phyloP scores from a whole-genome alignment of 306 rosid genomes.

The Bauhinia variegata region DNA sequence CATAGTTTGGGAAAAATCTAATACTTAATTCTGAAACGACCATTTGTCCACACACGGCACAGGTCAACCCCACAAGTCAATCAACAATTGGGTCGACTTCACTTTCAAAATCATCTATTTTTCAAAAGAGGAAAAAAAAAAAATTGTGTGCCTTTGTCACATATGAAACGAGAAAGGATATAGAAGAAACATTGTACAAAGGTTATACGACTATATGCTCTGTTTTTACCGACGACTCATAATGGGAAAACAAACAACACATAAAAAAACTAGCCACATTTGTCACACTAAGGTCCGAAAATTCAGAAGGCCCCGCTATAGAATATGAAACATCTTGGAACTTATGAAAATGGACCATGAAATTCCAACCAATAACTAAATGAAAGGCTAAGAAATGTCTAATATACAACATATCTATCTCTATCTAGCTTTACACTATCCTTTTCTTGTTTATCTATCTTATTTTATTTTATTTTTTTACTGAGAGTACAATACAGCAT shows the following conservation, averaged over 20 bases:
- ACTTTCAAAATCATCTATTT: conserved; percentile 30
- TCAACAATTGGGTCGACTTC: conserved; percentile 34
- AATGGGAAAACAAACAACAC: neutral
- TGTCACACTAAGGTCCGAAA: too few species aligned
- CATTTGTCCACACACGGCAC: conserved; percentile 30
- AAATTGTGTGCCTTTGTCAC: conserved; percentile 17
- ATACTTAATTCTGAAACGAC: too few species aligned
- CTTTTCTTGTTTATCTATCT: conserved; percentile 20
- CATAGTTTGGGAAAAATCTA: too few species aligned
- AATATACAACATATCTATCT: conserved; percentile 31
- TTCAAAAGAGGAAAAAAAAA: too few species aligned
- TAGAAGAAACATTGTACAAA: conserved; percentile 1
- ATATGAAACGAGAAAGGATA: conserved; percentile 10
- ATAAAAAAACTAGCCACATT: too few species aligned
- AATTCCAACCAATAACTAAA: neutral
- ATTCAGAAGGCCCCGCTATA: neutral
- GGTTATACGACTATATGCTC: neutral
- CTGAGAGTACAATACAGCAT: neutral
- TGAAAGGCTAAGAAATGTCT: neutral
- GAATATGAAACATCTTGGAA: conserved; percentile 1
- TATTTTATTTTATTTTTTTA: too few species aligned
- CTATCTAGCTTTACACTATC: neutral
- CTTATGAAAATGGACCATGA: neutral
- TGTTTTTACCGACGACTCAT: conserved; percentile 20
- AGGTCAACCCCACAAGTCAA: conserved; percentile 34